Conservation (phyloP, 73 alveolate genomes). For the Paramecium sonneborni region DNA sequence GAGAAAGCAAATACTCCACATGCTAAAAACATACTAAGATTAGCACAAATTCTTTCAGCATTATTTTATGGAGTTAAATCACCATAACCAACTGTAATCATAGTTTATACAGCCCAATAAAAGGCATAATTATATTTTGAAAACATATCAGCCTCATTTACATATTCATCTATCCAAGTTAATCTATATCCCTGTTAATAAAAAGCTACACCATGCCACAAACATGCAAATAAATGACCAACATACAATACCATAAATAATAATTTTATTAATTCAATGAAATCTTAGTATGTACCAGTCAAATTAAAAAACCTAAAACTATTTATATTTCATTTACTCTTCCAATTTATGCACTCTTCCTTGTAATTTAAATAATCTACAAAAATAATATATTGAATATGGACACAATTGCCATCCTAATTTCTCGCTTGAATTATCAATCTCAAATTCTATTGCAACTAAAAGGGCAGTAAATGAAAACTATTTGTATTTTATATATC, state of each 20-base stretch:
- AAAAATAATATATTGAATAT: conserved; percentile 66
- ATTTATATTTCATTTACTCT: conserved; percentile 67
- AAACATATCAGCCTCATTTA: background rate
- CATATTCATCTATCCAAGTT: conserved; percentile 67
- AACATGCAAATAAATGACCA: conserved; percentile 79
- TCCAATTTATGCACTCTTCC: conserved; percentile 71
- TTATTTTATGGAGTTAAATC: conserved; percentile 79
- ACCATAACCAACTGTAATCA: conserved; percentile 93
- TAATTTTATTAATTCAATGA: conserved; percentile 47
- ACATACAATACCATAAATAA: conserved; percentile 50
- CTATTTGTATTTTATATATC: conserved; percentile 33
- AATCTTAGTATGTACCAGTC: conserved; percentile 1
- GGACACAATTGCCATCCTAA: conserved; percentile 58
- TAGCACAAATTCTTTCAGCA: conserved; percentile 74
- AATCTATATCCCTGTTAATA: conserved; percentile 50
- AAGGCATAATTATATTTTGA: conserved; percentile 65
- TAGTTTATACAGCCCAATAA: conserved; percentile 84
- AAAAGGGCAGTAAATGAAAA: background rate
- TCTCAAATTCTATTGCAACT: conserved; percentile 54
- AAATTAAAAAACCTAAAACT: conserved; percentile 24
- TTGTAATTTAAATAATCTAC: conserved; percentile 74
- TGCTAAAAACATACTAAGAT: conserved; percentile 79
- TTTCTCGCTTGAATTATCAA: conserved; percentile 62
- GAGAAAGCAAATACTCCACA: conserved; percentile 89
- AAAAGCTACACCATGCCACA: conserved; percentile 69